Evolutionary conservation across 805 yeast genomes (phyloP).

Genomic region (Cyberlindnera mrakii): DNA sequence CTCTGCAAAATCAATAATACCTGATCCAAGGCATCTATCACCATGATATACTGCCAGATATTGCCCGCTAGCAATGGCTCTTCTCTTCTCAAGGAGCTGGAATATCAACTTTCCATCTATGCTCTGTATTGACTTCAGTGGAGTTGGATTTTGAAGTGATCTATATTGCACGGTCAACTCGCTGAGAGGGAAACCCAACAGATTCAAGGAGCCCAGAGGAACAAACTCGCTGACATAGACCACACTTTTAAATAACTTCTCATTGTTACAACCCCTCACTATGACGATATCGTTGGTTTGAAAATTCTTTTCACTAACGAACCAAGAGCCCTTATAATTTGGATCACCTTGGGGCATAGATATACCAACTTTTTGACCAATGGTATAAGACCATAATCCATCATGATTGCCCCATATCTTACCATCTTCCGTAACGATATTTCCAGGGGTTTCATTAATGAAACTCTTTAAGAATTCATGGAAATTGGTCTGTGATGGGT

Average conservation of each 20-base stretch:
- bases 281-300: constrained; percentile 71
- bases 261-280: constrained; percentile 62
- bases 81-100: constrained; percentile 36
- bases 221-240: constrained; percentile 37
- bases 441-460: constrained; percentile 67
- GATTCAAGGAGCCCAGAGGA: constrained; percentile 7
- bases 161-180: constrained; percentile 55
- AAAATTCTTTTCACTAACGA: constrained; percentile 63
- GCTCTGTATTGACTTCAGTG: constrained; percentile 24
- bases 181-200: constrained; percentile 6
- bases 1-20: constrained; percentile 29
- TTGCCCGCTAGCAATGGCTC: constrained; percentile 92
- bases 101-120: constrained; percentile 26
- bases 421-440: constrained; percentile 73
- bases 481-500: constrained; percentile 58
- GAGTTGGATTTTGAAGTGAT: constrained; percentile 61
- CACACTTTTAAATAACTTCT: constrained; percentile 41
- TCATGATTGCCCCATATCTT: constrained; percentile 71
- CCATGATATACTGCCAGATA: constrained; percentile 66
- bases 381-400: constrained; percentile 93
- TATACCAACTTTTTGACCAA: constrained; percentile 79
- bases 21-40: constrained; percentile 65
- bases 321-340: constrained; percentile 74
- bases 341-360: constrained; percentile 90
- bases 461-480: constrained; percentile 71